phyloP scores from a whole-genome alignment of 2,329 filamentous ascomycete genomes.

The Aspergillus japonicus region DNA sequence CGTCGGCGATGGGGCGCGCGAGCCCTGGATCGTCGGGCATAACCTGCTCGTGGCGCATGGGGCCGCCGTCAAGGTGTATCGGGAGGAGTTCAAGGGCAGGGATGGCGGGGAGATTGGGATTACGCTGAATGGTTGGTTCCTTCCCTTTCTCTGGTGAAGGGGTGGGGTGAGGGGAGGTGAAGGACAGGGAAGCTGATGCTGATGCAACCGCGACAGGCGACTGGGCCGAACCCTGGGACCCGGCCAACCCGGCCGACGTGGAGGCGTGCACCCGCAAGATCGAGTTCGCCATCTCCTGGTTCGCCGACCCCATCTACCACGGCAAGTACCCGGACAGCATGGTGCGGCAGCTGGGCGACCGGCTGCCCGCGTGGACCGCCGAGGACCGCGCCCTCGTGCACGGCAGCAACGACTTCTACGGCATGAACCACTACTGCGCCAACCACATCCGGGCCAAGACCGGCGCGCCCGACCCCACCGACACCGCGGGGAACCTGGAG shows the following conservation, averaged over 20 bases:
- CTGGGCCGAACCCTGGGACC: conserved; percentile 79
- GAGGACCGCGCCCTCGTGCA: conserved; percentile 73
- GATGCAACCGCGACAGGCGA: conserved; percentile 54
- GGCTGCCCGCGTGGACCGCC: conserved; percentile 70
- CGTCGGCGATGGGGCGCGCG: conserved; percentile 70
- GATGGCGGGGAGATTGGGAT: conserved; percentile 79
- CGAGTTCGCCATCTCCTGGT: conserved; percentile 86
- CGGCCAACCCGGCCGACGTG: conserved; percentile 69
- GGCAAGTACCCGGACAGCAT: conserved; percentile 83
- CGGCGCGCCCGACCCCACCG: conserved; percentile 59
- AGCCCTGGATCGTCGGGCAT: conserved; percentile 82
- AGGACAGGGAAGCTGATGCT: too few relatives aligned
- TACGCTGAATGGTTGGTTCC: conserved; percentile 69
- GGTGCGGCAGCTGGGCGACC: conserved; percentile 74
- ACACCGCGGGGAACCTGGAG: conserved; percentile 75
- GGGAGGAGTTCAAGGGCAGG: conserved; percentile 73
- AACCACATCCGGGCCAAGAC: conserved; percentile 78
- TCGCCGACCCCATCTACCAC: conserved; percentile 82
- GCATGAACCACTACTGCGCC: conserved; percentile 91
- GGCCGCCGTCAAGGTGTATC: conserved; percentile 75
- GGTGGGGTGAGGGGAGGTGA: too few relatives aligned
- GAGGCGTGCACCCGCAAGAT: conserved; percentile 77
- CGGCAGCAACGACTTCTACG: conserved; percentile 91
- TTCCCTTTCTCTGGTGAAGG: not conserved
- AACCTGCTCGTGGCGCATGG: conserved; percentile 78